These are phyloP conservation scores for Wickerhamomyces chambardii DNA, from an alignment of 805 yeast genomes.

Conservation along the genomic window DNA sequence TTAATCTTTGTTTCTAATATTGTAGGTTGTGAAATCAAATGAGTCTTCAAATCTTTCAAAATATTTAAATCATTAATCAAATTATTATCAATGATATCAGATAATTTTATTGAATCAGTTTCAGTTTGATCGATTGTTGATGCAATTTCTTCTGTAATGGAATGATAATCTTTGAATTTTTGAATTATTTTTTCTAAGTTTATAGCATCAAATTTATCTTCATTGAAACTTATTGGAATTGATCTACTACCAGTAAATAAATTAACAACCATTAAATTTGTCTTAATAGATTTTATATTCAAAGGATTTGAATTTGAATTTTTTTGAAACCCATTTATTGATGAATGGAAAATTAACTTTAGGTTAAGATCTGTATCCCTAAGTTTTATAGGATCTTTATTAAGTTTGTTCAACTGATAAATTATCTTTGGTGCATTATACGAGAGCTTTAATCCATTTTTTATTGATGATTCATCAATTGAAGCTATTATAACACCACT, in stretches of 20 bases:
- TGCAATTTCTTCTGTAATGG: constrained; percentile 6
- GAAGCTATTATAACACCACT: constrained; percentile 2
- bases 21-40: no score
- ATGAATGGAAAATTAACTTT: constrained; percentile 20
- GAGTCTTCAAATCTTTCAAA: no score
- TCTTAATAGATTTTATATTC: constrained; percentile 17
- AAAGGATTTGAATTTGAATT: constrained; percentile 12
- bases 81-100: constrained; percentile 5
- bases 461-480: neutral
- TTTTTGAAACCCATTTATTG: no score
- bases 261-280: constrained; percentile 24
- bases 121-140: constrained; percentile 15
- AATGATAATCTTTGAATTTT: constrained; percentile 5
- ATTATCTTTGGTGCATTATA: constrained; percentile 27
- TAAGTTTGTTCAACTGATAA: constrained; percentile 21
- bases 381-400: constrained; percentile 7
- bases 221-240: constrained; percentile 29
- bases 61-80: constrained; percentile 16
- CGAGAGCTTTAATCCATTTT: constrained; percentile 23
- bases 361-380: constrained; percentile 19
- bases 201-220: constrained; percentile 14
- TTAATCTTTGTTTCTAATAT: constrained; percentile 15
- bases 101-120: no score
- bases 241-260: constrained; percentile 22
- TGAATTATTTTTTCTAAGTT: constrained; percentile 10